phyloP scores from a whole-genome alignment of 306 rosid species.

The Adenanthera pavonina region DNA sequence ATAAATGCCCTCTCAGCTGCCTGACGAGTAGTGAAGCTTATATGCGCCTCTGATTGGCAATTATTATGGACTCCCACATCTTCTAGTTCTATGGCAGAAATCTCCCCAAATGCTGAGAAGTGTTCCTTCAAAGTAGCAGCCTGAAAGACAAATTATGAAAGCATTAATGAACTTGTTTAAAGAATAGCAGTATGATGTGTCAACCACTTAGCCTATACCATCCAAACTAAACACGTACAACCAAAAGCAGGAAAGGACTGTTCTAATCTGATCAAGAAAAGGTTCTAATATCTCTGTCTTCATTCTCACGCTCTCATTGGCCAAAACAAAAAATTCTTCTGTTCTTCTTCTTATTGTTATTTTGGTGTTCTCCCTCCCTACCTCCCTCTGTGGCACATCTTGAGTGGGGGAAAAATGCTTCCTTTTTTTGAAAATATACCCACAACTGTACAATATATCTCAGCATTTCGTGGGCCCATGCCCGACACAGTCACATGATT shows the following conservation, averaged over 20 bases:
- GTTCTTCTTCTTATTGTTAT: too few relatives aligned
- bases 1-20: constrained; percentile 80
- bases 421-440: background rate
- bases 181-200: background rate
- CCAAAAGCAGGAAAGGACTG: background rate
- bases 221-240: constrained; percentile 3
- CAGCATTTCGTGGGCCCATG: background rate
- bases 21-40: constrained; percentile 64
- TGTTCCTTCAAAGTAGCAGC: constrained; percentile 78
- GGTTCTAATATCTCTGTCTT: background rate
- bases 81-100: constrained; percentile 65
- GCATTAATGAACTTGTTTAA: background rate
- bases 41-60: constrained; percentile 53
- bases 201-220: background rate
- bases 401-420: background rate
- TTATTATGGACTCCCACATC: constrained; percentile 45
- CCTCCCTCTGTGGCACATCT: background rate
- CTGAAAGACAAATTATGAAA: constrained; percentile 47
- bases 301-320: too few relatives aligned
- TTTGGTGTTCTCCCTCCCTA: too few relatives aligned
- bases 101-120: constrained; percentile 72
- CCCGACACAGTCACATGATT: background rate
- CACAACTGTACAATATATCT: background rate
- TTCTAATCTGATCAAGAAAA: background rate
- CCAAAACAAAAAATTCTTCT: too few relatives aligned